Conservation (phyloP, 352 stramenopile genomes). For the Phytopythium ostracodes region DNA sequence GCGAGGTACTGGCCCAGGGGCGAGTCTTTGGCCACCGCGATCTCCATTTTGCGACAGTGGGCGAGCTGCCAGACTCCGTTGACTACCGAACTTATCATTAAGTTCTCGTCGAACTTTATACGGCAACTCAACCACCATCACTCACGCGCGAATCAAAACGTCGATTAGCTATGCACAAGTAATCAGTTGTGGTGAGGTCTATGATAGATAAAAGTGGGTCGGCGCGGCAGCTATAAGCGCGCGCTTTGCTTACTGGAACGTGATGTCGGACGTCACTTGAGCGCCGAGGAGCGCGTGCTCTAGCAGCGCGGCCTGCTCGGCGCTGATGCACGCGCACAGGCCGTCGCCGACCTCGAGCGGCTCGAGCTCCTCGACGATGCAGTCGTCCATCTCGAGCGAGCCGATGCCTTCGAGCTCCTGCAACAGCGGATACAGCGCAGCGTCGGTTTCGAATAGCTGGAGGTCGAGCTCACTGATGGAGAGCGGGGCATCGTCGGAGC, state of each 20-base stretch:
- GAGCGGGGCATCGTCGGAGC: not conserved
- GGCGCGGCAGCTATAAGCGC: not conserved
- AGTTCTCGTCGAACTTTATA: not conserved
- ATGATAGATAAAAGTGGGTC: not conserved
- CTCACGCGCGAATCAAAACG: not conserved
- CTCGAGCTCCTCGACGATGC: conserved; percentile 7
- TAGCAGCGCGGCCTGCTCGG: conserved; percentile 3
- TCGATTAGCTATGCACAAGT: too few species aligned
- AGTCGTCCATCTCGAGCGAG: conserved; percentile 6
- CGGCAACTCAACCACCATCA: not conserved
- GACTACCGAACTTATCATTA: not conserved
- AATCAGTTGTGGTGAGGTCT: not conserved
- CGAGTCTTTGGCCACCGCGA: conserved; percentile 32
- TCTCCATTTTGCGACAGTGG: conserved; percentile 30
- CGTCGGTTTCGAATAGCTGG: conserved; percentile 2
- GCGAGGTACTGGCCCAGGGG: conserved; percentile 60
- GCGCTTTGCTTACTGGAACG: not conserved
- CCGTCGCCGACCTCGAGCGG: conserved; percentile 4
- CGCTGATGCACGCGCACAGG: conserved; percentile 2
- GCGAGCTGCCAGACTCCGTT: not conserved
- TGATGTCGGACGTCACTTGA: not conserved
- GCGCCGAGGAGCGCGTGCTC: not conserved
- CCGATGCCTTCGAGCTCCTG: conserved; percentile 5
- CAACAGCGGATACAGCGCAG: not conserved
- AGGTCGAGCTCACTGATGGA: conserved; percentile 1